A percentile compares a stretch with the other conserved stretches of the same genome.
Conservation (phyloP, 768 basidiomycete species). For the Tricholoma hemisulphureum region DNA sequence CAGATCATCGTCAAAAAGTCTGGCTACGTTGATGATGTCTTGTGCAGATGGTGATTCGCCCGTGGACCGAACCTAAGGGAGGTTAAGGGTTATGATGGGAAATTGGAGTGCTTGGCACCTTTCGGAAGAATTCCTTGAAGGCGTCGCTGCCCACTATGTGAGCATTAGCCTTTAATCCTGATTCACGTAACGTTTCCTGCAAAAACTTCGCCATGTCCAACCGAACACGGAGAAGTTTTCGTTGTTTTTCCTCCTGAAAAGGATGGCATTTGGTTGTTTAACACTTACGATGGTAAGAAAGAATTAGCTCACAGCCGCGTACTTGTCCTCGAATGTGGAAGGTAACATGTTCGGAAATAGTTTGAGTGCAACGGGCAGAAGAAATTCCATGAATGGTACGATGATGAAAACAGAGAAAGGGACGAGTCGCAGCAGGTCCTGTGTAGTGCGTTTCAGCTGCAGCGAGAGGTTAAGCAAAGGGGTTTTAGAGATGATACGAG, state of each 20-base stretch:
- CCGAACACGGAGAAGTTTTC: constrained; percentile 90
- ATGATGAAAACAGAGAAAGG: constrained; percentile 94
- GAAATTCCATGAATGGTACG: constrained; percentile 97
- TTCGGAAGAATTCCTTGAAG: constrained; percentile 99
- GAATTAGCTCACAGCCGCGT: constrained; percentile 62
- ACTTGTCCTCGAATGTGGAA: constrained; percentile 97
- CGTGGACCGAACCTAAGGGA: constrained; percentile 77
- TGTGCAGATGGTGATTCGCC: constrained; percentile 88
- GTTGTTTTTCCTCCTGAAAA: constrained; percentile 88
- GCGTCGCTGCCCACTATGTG: constrained; percentile 93
- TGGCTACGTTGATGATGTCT: constrained; percentile 93
- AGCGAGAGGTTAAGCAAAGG: constrained; percentile 1
- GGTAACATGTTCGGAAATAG: constrained; percentile 99
- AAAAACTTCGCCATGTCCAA: constrained; percentile 99
- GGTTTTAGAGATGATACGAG: neutral
- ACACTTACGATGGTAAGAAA: neutral
- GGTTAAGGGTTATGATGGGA: neutral
- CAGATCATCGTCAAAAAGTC: constrained; percentile 95
- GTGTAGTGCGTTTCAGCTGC: constrained; percentile 89
- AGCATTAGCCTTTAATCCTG: constrained; percentile 85
- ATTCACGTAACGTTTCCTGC: constrained; percentile 95
- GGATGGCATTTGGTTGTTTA: neutral
- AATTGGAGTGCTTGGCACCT: constrained; percentile 44
- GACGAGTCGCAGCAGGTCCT: constrained; percentile 87
- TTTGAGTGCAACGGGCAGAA: constrained; percentile 94